Evolutionary conservation across 179 eudicot species (phyloP).

Genomic region (Silene noctiflora): DNA sequence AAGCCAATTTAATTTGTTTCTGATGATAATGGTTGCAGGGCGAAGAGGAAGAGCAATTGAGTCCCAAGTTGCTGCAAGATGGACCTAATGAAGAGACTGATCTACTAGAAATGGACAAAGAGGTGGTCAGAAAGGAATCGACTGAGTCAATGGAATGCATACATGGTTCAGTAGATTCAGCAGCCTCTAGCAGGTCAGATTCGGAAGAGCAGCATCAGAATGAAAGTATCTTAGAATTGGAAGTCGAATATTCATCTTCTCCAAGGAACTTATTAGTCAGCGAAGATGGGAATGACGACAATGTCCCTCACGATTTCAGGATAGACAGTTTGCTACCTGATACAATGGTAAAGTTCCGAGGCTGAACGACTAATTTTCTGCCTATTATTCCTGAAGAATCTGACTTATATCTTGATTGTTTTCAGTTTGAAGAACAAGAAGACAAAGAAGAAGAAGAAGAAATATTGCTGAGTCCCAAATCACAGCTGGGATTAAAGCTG

Average conservation of each 20-base stretch:
- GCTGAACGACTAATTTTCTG: neutral
- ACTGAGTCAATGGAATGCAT: constrained; percentile 34
- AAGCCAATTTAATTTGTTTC: neutral
- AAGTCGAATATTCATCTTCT: constrained; percentile 18
- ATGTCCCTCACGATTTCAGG: constrained; percentile 16
- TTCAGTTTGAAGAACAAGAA: constrained; percentile 25
- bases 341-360: constrained; percentile 18
- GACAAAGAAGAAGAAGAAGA: constrained; percentile 24
- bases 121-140: constrained; percentile 16
- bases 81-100: constrained; percentile 7
- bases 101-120: constrained; percentile 21
- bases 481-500: constrained; percentile 26
- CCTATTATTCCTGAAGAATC: neutral
- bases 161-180: constrained; percentile 36
- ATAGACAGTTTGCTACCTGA: constrained; percentile 22
- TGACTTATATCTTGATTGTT: neutral
- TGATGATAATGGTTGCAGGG: constrained; percentile 20
- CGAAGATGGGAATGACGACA: constrained; percentile 19
- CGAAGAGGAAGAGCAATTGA: constrained; percentile 20
- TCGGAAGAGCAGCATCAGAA: constrained; percentile 28
- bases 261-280: constrained; percentile 8
- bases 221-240: constrained; percentile 16
- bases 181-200: constrained; percentile 25
- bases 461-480: constrained; percentile 27
- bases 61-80: constrained; percentile 14